These are phyloP conservation scores for Cryptococcus sp. DNA, from an alignment of 1,284 basidiomycete species.

Conservation along the genomic window DNA sequence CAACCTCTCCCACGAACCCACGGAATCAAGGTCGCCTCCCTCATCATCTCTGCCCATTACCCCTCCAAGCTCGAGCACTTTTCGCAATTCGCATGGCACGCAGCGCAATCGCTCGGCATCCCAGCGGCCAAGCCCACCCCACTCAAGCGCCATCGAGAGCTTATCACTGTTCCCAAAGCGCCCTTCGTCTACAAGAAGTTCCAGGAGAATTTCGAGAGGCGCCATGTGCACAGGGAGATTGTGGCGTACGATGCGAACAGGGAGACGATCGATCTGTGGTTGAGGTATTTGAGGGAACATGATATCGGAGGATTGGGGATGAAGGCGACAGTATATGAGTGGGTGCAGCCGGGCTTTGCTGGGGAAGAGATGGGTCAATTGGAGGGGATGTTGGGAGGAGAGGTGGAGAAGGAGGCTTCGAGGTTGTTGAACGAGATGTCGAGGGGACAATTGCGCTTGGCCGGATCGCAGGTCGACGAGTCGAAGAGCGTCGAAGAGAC, in stretches of 20 bases:
- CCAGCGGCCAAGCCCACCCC: conserved; percentile 64
- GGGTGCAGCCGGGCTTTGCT: conserved; percentile 63
- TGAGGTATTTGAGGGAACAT: conserved; percentile 72
- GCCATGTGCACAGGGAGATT: conserved; percentile 74
- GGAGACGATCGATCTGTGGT: conserved; percentile 73
- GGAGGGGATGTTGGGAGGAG: not conserved
- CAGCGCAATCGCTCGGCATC: conserved; percentile 76
- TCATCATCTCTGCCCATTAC: conserved; percentile 78
- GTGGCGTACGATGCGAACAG: conserved; percentile 86
- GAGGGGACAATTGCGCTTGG: not conserved
- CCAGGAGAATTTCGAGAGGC: conserved; percentile 91
- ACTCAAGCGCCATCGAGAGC: conserved; percentile 68
- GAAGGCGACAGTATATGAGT: conserved; percentile 71
- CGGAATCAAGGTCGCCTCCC: conserved; percentile 69
- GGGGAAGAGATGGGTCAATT: conserved; percentile 44
- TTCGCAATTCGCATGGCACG: conserved; percentile 75
- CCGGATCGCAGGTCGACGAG: not conserved
- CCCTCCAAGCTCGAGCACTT: conserved; percentile 66
- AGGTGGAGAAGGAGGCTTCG: not conserved
- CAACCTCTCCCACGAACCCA: conserved; percentile 51
- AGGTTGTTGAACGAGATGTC: not conserved
- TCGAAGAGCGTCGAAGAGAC: not conserved
- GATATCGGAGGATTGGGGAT: conserved; percentile 80
- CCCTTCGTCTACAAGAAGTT: conserved; percentile 93
- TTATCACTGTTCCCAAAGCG: conserved; percentile 81